These are phyloP conservation scores for Populus nigra DNA, from an alignment of 345 rosid species.

Conservation along the genomic window DNA sequence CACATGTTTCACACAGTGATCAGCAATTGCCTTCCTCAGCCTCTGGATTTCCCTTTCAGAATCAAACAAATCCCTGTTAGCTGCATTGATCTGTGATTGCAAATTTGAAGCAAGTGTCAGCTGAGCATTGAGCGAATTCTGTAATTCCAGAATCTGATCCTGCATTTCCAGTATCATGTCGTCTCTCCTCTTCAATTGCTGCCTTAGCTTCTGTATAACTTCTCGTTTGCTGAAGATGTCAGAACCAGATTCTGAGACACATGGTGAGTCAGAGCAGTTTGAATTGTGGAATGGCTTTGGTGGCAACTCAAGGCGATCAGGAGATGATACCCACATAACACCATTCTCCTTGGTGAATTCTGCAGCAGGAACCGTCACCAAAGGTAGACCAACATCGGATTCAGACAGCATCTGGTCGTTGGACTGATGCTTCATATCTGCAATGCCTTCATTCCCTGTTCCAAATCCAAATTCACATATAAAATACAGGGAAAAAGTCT, in stretches of 20 bases:
- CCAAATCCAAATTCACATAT: slow-evolving; percentile 14
- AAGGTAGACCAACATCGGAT: slow-evolving; percentile 58
- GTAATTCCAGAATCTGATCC: slow-evolving; percentile 73
- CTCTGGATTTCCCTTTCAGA: slow-evolving; percentile 84
- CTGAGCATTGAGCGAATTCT: slow-evolving; percentile 64
- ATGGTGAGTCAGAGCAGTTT: slow-evolving; percentile 85
- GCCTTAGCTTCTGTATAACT: slow-evolving; percentile 90
- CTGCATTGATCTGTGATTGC: slow-evolving; percentile 73
- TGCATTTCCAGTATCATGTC: slow-evolving; percentile 97
- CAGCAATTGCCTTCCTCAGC: slow-evolving; percentile 83
- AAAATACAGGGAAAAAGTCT: background rate
- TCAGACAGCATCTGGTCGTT: slow-evolving; percentile 48
- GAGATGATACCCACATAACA: slow-evolving; percentile 69
- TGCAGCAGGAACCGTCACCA: slow-evolving; percentile 64
- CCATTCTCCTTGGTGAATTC: slow-evolving; percentile 67
- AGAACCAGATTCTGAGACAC: slow-evolving; percentile 97
- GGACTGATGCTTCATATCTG: slow-evolving; percentile 35
- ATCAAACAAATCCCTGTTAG: slow-evolving; percentile 68
- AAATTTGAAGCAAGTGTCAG: slow-evolving; percentile 60
- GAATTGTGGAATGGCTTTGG: slow-evolving; percentile 74
- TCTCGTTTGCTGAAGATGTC: slow-evolving; percentile 90
- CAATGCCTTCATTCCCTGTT: slow-evolving; percentile 58
- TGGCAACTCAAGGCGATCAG: slow-evolving; percentile 75
- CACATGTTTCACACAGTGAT: slow-evolving; percentile 59
- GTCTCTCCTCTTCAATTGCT: slow-evolving; percentile 89